Base-by-base conservation (phyloP, 495 filamentous ascomycete genomes). In the Jackrogersella multiformis region DNA sequence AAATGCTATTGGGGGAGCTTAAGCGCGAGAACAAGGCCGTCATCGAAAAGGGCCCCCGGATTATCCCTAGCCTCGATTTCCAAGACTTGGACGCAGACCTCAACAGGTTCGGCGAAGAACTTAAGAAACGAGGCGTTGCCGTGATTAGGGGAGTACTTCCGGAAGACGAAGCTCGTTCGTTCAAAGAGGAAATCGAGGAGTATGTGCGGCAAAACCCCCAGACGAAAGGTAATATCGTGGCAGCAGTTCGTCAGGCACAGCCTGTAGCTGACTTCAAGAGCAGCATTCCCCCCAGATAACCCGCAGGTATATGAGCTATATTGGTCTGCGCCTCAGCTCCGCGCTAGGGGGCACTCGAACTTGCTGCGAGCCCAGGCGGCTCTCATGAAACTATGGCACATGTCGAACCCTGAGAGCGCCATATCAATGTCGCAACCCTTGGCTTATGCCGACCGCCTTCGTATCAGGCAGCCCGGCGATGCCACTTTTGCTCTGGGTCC, bases 241-340 rank as follows among this genome's bases (percentile, higher is more conserved):
- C 20, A 35, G 30, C 3, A 53, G 49, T n/a, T n/a, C n/a, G n/a
- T 5, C 20, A 38, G 12, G 7, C n/a, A 1, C 21, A 24, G 9
- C 28, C 15, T 2, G 9, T 45, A 54, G 46, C 79, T 78, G 13
- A 69, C 15, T 74, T 32, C 61, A 73, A 36, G 76, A 76, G 4
- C 74, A 85, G 80, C 85, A 35, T 82, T 86, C 69, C 78, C 82
- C 56, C 62, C 81, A 41, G 41, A 79, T 48, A 51, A 78, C 74
- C 93, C 92, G 0, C 88, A 92, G 51, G 92, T 97, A 3, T 94
- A 89, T 70, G 93, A 97, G 72, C 80, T 97, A 2, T 97, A 97
- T 79, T 97, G 93, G 93, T 90, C 90, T 1, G 84, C 86, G 5
- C 79, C 89, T 3, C 93, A 97, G 70, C 79, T 91, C 24, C 83